These are phyloP conservation scores for Hypoxylon sp. DNA, from an alignment of 2,329 filamentous ascomycete species.

Conservation along the genomic window DNA sequence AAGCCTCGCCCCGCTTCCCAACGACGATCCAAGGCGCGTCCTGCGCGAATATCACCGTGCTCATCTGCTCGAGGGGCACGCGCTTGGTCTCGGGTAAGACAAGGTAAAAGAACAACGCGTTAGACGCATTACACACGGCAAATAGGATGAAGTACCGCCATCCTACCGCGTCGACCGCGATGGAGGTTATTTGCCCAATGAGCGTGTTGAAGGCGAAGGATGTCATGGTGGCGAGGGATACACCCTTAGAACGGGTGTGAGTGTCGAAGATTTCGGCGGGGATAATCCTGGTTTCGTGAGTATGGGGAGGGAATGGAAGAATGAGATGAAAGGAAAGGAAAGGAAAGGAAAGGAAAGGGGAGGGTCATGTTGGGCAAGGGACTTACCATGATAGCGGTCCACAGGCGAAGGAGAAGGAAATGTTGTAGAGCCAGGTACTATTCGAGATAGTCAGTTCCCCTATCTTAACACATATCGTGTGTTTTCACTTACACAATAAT, in stretches of 20 bases:
- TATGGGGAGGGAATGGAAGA: constrained; percentile 52
- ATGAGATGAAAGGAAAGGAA: background rate
- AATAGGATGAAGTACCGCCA: constrained; percentile 74
- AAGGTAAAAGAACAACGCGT: constrained; percentile 69
- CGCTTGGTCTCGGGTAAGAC: constrained; percentile 76
- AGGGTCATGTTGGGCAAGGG: background rate
- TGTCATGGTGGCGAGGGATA: constrained; percentile 80
- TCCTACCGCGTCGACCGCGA: constrained; percentile 67
- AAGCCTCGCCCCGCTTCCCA: constrained; percentile 66
- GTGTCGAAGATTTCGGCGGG: constrained; percentile 84
- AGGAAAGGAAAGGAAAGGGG: background rate
- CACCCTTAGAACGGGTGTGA: constrained; percentile 80
- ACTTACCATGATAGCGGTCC: constrained; percentile 71
- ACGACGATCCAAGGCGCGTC: constrained; percentile 75
- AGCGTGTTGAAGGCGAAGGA: constrained; percentile 81
- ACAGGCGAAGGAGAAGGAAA: constrained; percentile 79
- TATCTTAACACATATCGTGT: background rate
- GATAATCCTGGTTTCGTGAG: constrained; percentile 63
- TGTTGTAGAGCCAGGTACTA: constrained; percentile 85
- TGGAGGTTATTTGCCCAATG: constrained; percentile 56
- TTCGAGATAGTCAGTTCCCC: constrained; percentile 14
- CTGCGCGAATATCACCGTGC: constrained; percentile 68
- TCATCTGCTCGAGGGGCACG: constrained; percentile 77
- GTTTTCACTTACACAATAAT: constrained; percentile 67
- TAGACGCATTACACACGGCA: constrained; percentile 72